A percentile compares a stretch with the other conserved stretches of the same genome.
These are phyloP conservation scores for Citrus inodora DNA, from an alignment of 345 rosid genomes.

Conservation along the genomic window DNA sequence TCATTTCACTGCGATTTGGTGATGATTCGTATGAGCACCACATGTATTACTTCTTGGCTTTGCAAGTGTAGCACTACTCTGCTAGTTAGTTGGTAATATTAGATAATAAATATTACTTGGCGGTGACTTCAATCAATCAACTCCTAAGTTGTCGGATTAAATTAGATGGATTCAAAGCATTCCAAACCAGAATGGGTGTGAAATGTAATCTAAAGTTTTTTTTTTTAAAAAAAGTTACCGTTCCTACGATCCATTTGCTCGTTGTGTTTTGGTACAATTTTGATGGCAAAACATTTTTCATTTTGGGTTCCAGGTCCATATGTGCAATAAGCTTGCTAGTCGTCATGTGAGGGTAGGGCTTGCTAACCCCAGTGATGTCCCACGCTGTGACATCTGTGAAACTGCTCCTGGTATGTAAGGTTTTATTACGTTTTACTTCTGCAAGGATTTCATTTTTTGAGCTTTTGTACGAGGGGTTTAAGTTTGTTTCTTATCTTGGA, in stretches of 20 bases:
- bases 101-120: not conserved
- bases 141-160: not conserved
- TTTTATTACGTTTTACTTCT: not conserved
- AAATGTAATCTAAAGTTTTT: not conserved
- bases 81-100: too few relatives aligned
- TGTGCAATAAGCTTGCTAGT: constrained; percentile 85
- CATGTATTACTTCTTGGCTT: too few relatives aligned
- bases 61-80: too few relatives aligned
- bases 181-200: not conserved
- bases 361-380: constrained; percentile 70
- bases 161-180: not conserved
- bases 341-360: constrained; percentile 78
- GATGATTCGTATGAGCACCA: too few relatives aligned
- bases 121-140: not conserved
- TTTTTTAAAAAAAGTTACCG: not conserved
- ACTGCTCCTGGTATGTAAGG: constrained; percentile 66
- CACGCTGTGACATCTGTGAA: constrained; percentile 81
- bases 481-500: constrained; percentile 18
- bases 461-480: constrained; percentile 11
- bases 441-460: not conserved
- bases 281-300: not conserved
- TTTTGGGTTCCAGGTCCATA: constrained; percentile 54
- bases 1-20: too few relatives aligned
- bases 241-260: not conserved
- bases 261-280: not conserved